phyloP scores from a whole-genome alignment of 805 yeast genomes.

The Lipomyces sp. region DNA sequence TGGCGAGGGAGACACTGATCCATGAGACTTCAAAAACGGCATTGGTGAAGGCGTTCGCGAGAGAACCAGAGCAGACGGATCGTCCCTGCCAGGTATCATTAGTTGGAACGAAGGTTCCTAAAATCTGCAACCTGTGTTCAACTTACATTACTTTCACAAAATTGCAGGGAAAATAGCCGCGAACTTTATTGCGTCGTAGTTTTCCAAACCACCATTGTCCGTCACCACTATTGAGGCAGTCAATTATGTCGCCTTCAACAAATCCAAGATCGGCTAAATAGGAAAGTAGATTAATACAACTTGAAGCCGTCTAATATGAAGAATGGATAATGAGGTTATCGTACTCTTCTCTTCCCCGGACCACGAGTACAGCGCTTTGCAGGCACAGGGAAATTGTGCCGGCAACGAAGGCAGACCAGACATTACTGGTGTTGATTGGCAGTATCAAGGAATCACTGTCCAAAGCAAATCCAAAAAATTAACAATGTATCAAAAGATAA shows the following conservation, averaged over 20 bases:
- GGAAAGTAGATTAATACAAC: too few species aligned
- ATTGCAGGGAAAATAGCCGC: conserved; percentile 84
- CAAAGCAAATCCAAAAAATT: too few species aligned
- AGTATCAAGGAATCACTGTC: too few species aligned
- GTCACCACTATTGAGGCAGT: conserved; percentile 73
- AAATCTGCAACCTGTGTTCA: background rate
- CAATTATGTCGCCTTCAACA: conserved; percentile 88
- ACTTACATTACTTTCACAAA: conserved; percentile 59
- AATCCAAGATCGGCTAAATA: conserved; percentile 69
- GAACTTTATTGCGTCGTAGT: conserved; percentile 71
- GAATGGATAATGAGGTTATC: too few species aligned
- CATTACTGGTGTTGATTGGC: background rate
- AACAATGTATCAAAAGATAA: too few species aligned
- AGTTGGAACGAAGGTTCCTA: too few species aligned
- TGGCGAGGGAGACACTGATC: too few species aligned
- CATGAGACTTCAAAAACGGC: too few species aligned
- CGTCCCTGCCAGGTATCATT: too few species aligned
- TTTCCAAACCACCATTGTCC: conserved; percentile 92
- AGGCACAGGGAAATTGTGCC: conserved; percentile 57
- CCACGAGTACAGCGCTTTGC: conserved; percentile 86
- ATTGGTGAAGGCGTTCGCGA: too few species aligned
- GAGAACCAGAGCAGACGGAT: too few species aligned
- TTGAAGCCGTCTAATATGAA: too few species aligned
- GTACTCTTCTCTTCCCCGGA: conserved; percentile 78
- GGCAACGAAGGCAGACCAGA: conserved; percentile 9